Evolutionary conservation across 2,329 filamentous ascomycete species (phyloP), one percentile per base, ranked within the genome.

Genomic region (Coccinonectria pachysandricola): DNA sequence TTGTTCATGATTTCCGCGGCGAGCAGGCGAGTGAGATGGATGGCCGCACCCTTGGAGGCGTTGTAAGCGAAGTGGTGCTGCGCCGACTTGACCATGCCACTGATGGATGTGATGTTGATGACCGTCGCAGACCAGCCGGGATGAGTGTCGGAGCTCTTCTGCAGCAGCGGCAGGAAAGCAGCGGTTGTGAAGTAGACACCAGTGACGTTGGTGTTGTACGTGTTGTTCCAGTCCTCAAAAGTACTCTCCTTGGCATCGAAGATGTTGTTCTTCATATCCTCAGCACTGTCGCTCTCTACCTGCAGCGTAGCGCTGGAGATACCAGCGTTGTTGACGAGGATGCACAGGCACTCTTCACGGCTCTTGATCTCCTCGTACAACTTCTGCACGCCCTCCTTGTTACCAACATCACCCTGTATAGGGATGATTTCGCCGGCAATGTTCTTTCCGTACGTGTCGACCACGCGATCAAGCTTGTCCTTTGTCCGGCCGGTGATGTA

Each of bases 181-280:
- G 75, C 64, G 0, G 75, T 75, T 25, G 71, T 62, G 38, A 77
- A 80, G 58, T 73, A 80, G 30, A 75, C 63, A 33, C 68, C 71
- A 16, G 82, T 71, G 8, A 87, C 81, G 38, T 92, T 86, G 12
- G 80, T 83, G 32, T 72, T 70, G 60, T 80, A 87, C 0, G 73
- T 71, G 20, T 68, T 55, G n/a, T 65, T 66, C 84, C 82, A 91
- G 42, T 79, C 71, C 17, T 82, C 71, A 30, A 81, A 64, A 0
- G 59, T 71, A 3, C 56, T 49, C 2, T 52, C 43, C 30, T 77
- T 64, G 21, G 68, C 63, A 26, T 86, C 71, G 57, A 86, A 91
- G 15, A 82, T 60, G 49, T 75, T 73, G 29, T 69, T 46, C 35
- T 65, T 69, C 32, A 77, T 59, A 24, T 70, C 65, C 28, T 65